Percentiles rank a stretch among this genome's conserved stretches.
phyloP scores from a whole-genome alignment of 192 early-diverging fungal species.

The Coemansia sp. region DNA sequence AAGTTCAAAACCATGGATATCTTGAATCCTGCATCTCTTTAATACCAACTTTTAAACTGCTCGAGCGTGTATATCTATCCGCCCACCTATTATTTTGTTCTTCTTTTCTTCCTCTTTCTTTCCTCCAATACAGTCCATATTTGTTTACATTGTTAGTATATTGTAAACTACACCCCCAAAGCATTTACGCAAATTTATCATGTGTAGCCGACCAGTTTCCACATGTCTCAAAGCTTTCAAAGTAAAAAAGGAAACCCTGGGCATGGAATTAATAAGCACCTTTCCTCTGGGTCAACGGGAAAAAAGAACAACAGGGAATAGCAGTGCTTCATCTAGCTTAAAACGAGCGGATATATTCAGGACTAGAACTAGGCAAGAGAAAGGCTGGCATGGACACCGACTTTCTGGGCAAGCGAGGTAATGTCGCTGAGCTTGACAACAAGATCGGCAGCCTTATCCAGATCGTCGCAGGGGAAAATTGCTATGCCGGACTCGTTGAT shows the following conservation, averaged over 20 bases:
- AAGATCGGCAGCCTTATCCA: slow-evolving; percentile 88
- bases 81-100: not conserved
- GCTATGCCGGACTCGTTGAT: slow-evolving; percentile 89
- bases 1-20: slow-evolving; percentile 45
- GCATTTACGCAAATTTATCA: no score
- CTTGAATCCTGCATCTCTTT: not conserved
- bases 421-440: slow-evolving; percentile 58
- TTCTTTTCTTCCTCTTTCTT: slow-evolving; percentile 1
- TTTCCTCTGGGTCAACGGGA: not conserved
- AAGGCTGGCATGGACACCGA: slow-evolving; percentile 48
- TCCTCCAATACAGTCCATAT: not conserved
- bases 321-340: not conserved
- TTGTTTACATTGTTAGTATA: no score
- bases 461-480: slow-evolving; percentile 92
- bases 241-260: no score
- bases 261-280: not conserved
- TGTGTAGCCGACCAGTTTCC: no score
- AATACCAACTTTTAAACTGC: not conserved
- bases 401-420: slow-evolving; percentile 52
- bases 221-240: no score
- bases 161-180: no score
- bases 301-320: not conserved
- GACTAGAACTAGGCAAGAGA: slow-evolving; percentile 35
- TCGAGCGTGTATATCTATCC: not conserved
- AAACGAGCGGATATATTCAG: not conserved